Evolutionary conservation across 2,329 filamentous ascomycete species (phyloP).

Genomic region (Pyrenochaeta sp.): DNA sequence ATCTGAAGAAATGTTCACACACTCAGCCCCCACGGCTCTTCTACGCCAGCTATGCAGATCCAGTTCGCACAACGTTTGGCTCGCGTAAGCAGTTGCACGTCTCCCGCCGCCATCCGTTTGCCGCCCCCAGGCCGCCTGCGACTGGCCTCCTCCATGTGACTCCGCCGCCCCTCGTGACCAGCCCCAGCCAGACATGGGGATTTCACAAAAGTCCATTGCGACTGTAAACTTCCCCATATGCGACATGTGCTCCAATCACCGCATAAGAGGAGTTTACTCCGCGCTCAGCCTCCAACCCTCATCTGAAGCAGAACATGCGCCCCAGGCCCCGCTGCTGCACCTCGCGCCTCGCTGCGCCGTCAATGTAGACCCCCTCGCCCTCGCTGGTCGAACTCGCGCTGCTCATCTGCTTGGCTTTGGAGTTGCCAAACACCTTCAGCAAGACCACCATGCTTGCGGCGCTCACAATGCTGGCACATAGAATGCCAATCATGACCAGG

Average conservation of each 20-base stretch:
- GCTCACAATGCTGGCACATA: constrained; percentile 78
- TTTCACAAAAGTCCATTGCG: constrained; percentile 13
- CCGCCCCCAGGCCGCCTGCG: no score
- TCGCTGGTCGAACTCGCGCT: constrained; percentile 42
- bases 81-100: constrained; percentile 33
- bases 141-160: constrained; percentile 35
- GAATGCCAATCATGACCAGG: constrained; percentile 85
- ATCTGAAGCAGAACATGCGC: constrained; percentile 41
- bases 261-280: constrained; percentile 7
- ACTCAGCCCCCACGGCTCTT: no score
- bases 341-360: constrained; percentile 53
- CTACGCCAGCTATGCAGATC: no score
- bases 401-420: constrained; percentile 47
- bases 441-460: constrained; percentile 74
- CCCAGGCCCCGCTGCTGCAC: constrained; percentile 52
- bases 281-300: constrained; percentile 15
- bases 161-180: constrained; percentile 26
- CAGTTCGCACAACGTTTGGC: constrained; percentile 43
- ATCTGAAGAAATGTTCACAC: no score
- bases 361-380: constrained; percentile 64
- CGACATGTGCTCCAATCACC: constrained; percentile 6
- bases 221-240: constrained; percentile 12
- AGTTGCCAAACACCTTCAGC: constrained; percentile 57
- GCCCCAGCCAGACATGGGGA: constrained; percentile 14
- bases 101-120: no score